A percentile compares a stretch with the other conserved stretches of the same genome.
Conservation (phyloP, 2,329 filamentous ascomycete species). For the Clarireedia paspali region DNA sequence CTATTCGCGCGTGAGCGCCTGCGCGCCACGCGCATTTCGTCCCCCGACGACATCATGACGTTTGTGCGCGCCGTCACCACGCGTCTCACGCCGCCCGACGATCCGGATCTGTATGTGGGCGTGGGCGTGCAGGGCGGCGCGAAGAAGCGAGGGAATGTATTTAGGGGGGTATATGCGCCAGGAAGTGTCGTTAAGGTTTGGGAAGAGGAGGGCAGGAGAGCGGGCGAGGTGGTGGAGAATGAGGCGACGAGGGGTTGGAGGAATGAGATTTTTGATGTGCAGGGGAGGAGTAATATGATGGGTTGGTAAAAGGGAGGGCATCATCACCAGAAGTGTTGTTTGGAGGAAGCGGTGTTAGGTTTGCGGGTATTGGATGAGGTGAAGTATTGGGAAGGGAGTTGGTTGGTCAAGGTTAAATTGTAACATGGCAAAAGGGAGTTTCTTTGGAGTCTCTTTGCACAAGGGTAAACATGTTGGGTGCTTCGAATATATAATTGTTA, state of each 20-base stretch:
- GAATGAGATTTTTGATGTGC: slow-evolving; percentile 68
- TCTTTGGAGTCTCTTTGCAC: too few relatives aligned
- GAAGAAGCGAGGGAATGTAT: slow-evolving; percentile 52
- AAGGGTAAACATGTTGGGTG: too few relatives aligned
- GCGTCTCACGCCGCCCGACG: slow-evolving; percentile 60
- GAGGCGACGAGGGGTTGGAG: slow-evolving; percentile 60
- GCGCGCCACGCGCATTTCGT: slow-evolving; percentile 74
- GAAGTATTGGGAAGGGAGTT: too few relatives aligned
- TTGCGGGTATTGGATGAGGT: too few relatives aligned
- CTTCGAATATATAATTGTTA: too few relatives aligned
- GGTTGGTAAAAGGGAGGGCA: neutral
- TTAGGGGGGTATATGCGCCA: slow-evolving; percentile 79
- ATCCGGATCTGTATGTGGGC: slow-evolving; percentile 68
- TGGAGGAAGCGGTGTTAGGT: too few relatives aligned
- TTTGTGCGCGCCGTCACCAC: slow-evolving; percentile 80
- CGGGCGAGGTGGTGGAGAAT: slow-evolving; percentile 67
- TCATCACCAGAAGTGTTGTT: too few relatives aligned
- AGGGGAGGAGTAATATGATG: slow-evolving; percentile 12
- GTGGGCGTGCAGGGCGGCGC: slow-evolving; percentile 58
- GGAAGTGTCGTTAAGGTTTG: slow-evolving; percentile 86
- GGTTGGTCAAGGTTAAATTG: too few relatives aligned
- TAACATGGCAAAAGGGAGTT: too few relatives aligned
- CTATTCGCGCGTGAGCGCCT: slow-evolving; percentile 81
- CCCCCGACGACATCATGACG: slow-evolving; percentile 70
- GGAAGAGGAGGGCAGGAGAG: slow-evolving; percentile 68